These are phyloP conservation scores for Paramecium tetraurelia DNA, from an alignment of 73 alveolate species.

Conservation along the genomic window DNA sequence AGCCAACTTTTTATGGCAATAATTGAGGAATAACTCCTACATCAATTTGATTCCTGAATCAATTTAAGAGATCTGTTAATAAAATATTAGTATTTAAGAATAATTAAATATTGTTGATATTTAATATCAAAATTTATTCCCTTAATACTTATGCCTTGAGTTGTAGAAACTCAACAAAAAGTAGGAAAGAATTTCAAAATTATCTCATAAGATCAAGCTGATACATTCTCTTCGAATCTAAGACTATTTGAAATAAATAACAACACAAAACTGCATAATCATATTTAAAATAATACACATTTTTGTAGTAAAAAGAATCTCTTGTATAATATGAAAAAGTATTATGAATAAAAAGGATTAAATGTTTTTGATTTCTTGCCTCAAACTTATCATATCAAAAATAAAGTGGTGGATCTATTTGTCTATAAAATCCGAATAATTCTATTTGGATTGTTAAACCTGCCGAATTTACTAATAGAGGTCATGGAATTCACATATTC, in stretches of 20 bases:
- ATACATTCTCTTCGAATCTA: not conserved
- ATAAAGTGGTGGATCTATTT: too few species aligned
- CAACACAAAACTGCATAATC: conserved; percentile 6
- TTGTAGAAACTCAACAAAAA: not conserved
- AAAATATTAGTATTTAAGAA: not conserved
- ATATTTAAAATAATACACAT: conserved; percentile 41
- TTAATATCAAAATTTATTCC: not conserved
- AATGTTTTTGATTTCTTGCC: too few species aligned
- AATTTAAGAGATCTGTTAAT: not conserved
- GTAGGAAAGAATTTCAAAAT: not conserved
- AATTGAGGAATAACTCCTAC: not conserved
- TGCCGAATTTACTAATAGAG: too few species aligned
- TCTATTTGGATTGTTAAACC: too few species aligned
- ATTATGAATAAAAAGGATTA: too few species aligned
- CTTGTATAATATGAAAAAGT: too few species aligned
- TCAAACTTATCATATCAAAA: too few species aligned
- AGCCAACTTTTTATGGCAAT: conserved; percentile 68
- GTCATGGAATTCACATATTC: too few species aligned
- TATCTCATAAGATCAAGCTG: not conserved
- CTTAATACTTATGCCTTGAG: not conserved
- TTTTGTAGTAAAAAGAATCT: too few species aligned
- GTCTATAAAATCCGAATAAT: too few species aligned
- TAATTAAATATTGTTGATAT: not conserved
- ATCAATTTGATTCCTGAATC: not conserved
- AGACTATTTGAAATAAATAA: not conserved